phyloP scores from a whole-genome alignment of 169 alveolate species.

The Theileria annulata region DNA sequence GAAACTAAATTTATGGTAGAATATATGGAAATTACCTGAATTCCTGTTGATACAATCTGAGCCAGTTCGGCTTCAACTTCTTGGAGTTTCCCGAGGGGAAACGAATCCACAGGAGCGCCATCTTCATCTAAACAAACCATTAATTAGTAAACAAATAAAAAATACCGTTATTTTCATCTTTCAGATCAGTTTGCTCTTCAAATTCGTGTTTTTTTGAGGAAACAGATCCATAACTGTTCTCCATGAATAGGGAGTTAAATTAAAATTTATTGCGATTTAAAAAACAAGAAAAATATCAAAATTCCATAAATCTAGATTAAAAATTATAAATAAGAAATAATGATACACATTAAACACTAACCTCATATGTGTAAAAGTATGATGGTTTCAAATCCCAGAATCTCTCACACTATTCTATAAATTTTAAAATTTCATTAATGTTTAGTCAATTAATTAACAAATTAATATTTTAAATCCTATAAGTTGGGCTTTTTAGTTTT shows the following conservation, averaged over 20 bases:
- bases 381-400: neutral
- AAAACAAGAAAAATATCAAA: neutral
- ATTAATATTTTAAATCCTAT: neutral
- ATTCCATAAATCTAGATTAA: neutral
- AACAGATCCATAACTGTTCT: neutral
- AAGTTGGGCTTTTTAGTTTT: neutral
- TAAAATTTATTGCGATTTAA: neutral
- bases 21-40: slow-evolving; percentile 33
- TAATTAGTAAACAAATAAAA: neutral
- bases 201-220: neutral
- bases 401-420: neutral
- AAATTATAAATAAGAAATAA: neutral
- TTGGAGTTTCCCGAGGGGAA: slow-evolving; percentile 14
- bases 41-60: slow-evolving; percentile 53
- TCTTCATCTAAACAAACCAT: slow-evolving; percentile 7
- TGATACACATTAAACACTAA: neutral
- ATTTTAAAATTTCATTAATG: neutral
- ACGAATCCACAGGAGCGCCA: neutral
- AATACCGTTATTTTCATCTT: neutral
- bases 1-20: neutral
- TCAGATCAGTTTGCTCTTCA: neutral
- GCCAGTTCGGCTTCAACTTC: slow-evolving; percentile 60
- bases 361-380: slow-evolving; percentile 13
- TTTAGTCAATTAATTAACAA: neutral
- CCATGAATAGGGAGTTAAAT: neutral